A percentile compares a stretch with the other conserved stretches of the same genome.
phyloP scores from a whole-genome alignment of 805 yeast genomes.

The Myxozyma monticola region DNA sequence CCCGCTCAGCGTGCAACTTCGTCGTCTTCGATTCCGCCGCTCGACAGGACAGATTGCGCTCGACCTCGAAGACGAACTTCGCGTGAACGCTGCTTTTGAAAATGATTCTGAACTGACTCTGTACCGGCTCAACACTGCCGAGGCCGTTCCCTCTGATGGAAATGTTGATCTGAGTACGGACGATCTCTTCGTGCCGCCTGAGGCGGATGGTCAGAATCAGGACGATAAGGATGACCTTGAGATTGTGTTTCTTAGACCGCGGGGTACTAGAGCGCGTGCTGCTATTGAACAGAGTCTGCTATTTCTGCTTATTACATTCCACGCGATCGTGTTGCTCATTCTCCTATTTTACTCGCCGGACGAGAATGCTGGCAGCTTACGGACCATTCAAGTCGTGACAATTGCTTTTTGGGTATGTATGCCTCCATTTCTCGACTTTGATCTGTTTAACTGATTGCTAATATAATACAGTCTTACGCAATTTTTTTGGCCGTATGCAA shows the following conservation, averaged over 20 bases:
- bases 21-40: neutral
- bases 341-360: conserved; percentile 5
- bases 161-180: neutral
- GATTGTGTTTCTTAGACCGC: conserved; percentile 33
- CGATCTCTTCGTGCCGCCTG: conserved; percentile 7
- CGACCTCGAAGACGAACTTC: conserved; percentile 1
- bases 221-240: conserved; percentile 25
- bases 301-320: conserved; percentile 1
- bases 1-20: conserved; percentile 4
- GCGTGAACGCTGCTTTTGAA: neutral
- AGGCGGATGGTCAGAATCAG: conserved; percentile 2
- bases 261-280: conserved; percentile 33
- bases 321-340: neutral
- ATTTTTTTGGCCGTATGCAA: conserved; percentile 20
- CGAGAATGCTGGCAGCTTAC: neutral
- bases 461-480: no score
- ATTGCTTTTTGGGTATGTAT: conserved; percentile 16
- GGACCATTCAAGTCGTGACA: neutral
- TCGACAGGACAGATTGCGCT: neutral
- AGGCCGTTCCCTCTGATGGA: no score
- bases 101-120: conserved; percentile 6
- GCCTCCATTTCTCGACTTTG: no score
- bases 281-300: conserved; percentile 34
- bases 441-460: no score
- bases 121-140: conserved; percentile 17